Evolutionary conservation across 2,329 filamentous ascomycete species (phyloP), one percentile per base, ranked within the genome.

Genomic region (Colletotrichum tropicicola): DNA sequence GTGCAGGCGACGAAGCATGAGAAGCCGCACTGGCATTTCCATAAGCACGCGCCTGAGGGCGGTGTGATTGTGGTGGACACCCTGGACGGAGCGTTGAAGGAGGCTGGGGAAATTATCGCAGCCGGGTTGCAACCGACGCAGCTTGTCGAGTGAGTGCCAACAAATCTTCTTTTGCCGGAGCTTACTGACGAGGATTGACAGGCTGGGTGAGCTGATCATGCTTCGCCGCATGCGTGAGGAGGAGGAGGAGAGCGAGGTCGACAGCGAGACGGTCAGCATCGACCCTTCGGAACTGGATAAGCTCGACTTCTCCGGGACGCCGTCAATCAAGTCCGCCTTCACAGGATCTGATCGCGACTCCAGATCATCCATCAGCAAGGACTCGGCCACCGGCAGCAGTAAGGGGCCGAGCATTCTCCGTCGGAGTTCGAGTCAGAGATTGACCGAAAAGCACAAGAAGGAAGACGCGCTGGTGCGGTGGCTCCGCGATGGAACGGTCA

Each of bases 91-190:
- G 94, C 91, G 47, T 75, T 97, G 44, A 89, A 90, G 70, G 93
- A 97, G 74, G 92, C 94, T 0, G 95, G 95, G 0, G 95, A 98
- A 80, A 83, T 98, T 49, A 91, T 97, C 9, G 88, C 93, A 69
- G 92, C 93, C 0, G 89, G 89, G 0, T 81, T 98, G 27, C 83
- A 83, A 21, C 89, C 92, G 0, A 85, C 89, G 47, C 91, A 97
- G 70, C 85, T 98, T 4, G 92, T 97, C 0, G 95, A 98, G 86
- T 88, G 73, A 77, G 85, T 80, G 19, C 7, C 15, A 3, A 13
- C 10, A 10, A 12, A 13, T 21, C 7, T 19, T 5, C 7, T 23
- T 23, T 43, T 21, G 17, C n/a, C 25, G 44, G 19, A 19, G 13
- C 2, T 1, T 6, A 23, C 57, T 57, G 21, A n/a, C 28, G n/a